Conservation (phyloP, 2,329 filamentous ascomycete genomes). For the Pseudogymnoascus sp. region DNA sequence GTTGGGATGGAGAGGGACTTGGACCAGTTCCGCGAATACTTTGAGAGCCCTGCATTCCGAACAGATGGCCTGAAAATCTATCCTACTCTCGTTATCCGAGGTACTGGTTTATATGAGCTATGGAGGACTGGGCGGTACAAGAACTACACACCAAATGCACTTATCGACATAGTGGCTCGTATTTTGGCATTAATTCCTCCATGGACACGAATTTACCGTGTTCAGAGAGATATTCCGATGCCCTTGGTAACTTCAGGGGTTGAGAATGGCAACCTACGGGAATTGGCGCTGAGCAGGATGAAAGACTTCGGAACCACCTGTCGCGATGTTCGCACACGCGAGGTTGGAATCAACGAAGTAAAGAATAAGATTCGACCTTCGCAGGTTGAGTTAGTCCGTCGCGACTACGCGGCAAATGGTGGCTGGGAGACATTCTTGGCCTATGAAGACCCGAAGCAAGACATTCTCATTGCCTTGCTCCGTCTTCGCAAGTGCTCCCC, state of each 20-base stretch:
- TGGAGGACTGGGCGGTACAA: conserved; percentile 97
- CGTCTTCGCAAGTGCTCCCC: conserved; percentile 82
- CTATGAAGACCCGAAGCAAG: conserved; percentile 97
- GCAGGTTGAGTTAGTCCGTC: conserved; percentile 86
- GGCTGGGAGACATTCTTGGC: conserved; percentile 98
- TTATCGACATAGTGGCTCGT: conserved; percentile 92
- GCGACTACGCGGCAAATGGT: conserved; percentile 90
- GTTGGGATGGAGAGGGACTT: conserved; percentile 97
- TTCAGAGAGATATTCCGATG: conserved; percentile 99
- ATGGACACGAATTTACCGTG: conserved; percentile 97
- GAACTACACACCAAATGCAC: conserved; percentile 95
- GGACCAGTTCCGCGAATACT: conserved; percentile 95
- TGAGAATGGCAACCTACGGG: conserved; percentile 92
- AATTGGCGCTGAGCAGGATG: conserved; percentile 92
- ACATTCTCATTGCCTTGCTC: conserved; percentile 87
- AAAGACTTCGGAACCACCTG: conserved; percentile 98
- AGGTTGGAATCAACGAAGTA: conserved; percentile 97
- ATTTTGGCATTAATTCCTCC: conserved; percentile 91
- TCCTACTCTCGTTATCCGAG: conserved; percentile 91
- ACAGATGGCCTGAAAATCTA: conserved; percentile 98
- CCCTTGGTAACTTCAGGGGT: conserved; percentile 96
- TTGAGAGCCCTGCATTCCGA: conserved; percentile 89
- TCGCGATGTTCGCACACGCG: conserved; percentile 88
- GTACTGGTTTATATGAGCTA: conserved; percentile 90
- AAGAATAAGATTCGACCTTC: conserved; percentile 97